Conservation (phyloP, 345 rosid genomes). For the Microthlaspi erraticum region DNA sequence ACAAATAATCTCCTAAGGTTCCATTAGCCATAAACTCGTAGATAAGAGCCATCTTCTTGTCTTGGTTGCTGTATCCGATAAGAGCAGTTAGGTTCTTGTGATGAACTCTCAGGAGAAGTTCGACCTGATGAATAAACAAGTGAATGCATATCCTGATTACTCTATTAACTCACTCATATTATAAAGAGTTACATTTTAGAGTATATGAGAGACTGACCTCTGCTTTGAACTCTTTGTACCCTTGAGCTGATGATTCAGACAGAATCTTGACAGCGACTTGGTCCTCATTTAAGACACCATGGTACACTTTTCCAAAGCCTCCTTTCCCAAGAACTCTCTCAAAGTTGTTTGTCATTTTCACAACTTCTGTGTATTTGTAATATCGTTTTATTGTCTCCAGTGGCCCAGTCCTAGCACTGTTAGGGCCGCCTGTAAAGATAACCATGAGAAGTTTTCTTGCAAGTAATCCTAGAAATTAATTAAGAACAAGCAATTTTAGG, state of each 20-base stretch:
- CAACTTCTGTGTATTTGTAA: slow-evolving; percentile 41
- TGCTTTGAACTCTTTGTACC: slow-evolving; percentile 48
- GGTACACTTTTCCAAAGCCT: slow-evolving; percentile 55
- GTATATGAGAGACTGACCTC: slow-evolving; percentile 35
- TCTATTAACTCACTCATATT: background rate
- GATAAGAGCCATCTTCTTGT: slow-evolving; percentile 39
- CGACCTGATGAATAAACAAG: slow-evolving; percentile 39
- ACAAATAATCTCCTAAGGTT: slow-evolving; percentile 42
- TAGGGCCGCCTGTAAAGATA: slow-evolving; percentile 9
- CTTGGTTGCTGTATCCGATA: slow-evolving; percentile 52
- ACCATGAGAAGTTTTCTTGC: background rate
- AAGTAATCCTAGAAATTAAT: no score
- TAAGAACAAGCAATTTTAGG: background rate
- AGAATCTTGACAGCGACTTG: slow-evolving; percentile 59
- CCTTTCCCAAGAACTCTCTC: slow-evolving; percentile 49
- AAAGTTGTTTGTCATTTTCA: slow-evolving; percentile 45
- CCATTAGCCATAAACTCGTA: slow-evolving; percentile 56
- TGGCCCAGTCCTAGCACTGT: background rate
- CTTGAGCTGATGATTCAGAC: slow-evolving; percentile 45
- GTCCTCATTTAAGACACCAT: slow-evolving; percentile 41
- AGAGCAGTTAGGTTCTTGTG: slow-evolving; percentile 51
- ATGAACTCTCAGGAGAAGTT: slow-evolving; percentile 48
- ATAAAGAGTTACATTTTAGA: background rate
- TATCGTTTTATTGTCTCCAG: slow-evolving; percentile 36
- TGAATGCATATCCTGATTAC: background rate